Percentiles rank a stretch among this genome's conserved stretches.
phyloP scores from a whole-genome alignment of 2,329 filamentous ascomycete species.

The Rasamsonia emersonii region DNA sequence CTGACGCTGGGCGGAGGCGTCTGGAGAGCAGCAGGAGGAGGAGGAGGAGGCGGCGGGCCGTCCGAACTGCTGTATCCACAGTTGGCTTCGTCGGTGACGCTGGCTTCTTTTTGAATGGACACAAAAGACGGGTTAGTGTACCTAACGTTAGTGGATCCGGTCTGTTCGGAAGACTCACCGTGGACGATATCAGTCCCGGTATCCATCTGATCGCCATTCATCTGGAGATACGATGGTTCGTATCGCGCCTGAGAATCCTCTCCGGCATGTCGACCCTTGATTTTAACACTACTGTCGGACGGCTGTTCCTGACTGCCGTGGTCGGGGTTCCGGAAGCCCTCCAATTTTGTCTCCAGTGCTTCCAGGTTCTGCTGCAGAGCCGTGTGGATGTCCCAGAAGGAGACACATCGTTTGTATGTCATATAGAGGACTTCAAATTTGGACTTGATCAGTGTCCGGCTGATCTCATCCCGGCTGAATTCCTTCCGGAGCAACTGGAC shows the following conservation, averaged over 20 bases:
- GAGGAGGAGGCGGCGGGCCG: no score
- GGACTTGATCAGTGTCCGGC: conserved; percentile 10
- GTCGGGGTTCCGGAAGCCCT: conserved; percentile 3
- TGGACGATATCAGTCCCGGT: not conserved
- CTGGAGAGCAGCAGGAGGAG: no score
- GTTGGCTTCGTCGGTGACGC: no score
- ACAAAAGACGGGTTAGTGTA: no score
- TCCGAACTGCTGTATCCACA: no score
- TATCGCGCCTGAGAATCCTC: not conserved
- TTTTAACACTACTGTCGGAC: not conserved
- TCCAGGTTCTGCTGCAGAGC: conserved; percentile 19
- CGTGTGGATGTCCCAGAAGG: conserved; percentile 19
- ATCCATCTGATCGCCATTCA: not conserved
- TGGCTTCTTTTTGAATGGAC: no score
- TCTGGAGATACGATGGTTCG: not conserved
- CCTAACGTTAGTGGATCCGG: no score
- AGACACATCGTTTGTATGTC: conserved; percentile 18
- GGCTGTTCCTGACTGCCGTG: not conserved
- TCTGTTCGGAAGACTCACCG: not conserved
- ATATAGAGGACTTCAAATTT: conserved; percentile 15
- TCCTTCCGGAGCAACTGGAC: conserved; percentile 19
- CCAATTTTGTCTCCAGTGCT: conserved; percentile 15
- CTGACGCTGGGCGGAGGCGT: not conserved
- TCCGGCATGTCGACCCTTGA: not conserved
- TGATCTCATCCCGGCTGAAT: conserved; percentile 6